These are phyloP conservation scores for Candida hungchunana DNA, from an alignment of 805 yeast genomes.

Conservation along the genomic window DNA sequence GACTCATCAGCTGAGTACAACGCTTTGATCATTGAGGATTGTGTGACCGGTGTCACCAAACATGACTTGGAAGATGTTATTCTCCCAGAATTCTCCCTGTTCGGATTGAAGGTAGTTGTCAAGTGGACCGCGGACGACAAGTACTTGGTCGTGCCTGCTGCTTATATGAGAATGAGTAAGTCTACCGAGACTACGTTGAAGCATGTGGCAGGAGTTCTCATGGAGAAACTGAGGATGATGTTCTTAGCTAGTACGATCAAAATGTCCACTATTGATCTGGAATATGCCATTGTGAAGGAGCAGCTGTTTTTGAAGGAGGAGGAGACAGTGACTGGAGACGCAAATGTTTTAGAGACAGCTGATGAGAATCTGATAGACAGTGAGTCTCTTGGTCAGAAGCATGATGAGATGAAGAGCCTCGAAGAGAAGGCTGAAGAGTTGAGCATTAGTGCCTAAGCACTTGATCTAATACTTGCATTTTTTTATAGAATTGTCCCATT, in stretches of 20 bases:
- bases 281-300: slow-evolving; percentile 4
- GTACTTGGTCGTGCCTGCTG: slow-evolving; percentile 39
- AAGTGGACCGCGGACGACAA: slow-evolving; percentile 39
- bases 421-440: too few relatives aligned
- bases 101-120: slow-evolving; percentile 27
- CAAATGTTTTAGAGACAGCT: too few relatives aligned
- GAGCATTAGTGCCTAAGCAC: too few relatives aligned
- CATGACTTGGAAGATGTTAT: slow-evolving; percentile 28
- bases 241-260: slow-evolving; percentile 48
- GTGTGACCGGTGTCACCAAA: slow-evolving; percentile 47
- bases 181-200: slow-evolving; percentile 42
- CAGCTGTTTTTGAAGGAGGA: not conserved
- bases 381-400: too few relatives aligned
- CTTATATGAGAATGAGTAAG: slow-evolving; percentile 31
- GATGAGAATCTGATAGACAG: too few relatives aligned
- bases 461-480: too few relatives aligned
- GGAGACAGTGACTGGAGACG: not conserved
- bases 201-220: slow-evolving; percentile 34
- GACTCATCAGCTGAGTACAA: slow-evolving; percentile 35
- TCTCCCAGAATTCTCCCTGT: slow-evolving; percentile 19
- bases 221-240: slow-evolving; percentile 31
- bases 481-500: too few relatives aligned
- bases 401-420: too few relatives aligned
- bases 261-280: slow-evolving; percentile 39
- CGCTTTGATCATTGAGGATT: slow-evolving; percentile 50